Conservation (phyloP, 371 early-diverging fungal genomes). For the Cokeromyces recurvatus region DNA sequence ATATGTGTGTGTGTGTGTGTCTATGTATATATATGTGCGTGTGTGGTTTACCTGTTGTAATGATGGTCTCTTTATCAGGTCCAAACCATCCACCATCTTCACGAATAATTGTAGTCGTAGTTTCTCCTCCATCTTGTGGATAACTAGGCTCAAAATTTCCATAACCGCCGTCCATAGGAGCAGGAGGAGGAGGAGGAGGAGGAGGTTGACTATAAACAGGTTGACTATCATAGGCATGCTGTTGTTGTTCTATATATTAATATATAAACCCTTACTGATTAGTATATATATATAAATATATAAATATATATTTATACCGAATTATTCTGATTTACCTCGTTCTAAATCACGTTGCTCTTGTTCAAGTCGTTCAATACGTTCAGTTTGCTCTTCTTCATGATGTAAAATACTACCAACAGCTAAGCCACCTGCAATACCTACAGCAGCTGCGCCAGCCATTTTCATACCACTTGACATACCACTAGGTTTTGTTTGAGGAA, state of each 20-base stretch:
- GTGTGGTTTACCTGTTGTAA: slow-evolving; percentile 26
- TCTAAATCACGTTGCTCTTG: slow-evolving; percentile 21
- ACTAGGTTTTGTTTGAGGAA: slow-evolving; percentile 15
- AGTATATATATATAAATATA: no score
- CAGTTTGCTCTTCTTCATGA: slow-evolving; percentile 34
- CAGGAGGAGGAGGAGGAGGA: slow-evolving; percentile 8
- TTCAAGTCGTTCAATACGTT: slow-evolving; percentile 27
- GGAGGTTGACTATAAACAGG: slow-evolving; percentile 5
- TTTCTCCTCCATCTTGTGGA: slow-evolving; percentile 11
- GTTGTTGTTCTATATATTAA: not conserved
- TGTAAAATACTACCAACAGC: slow-evolving; percentile 33
- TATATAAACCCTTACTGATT: no score
- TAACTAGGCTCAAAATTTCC: slow-evolving; percentile 5
- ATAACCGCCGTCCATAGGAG: slow-evolving; percentile 10
- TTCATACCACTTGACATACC: slow-evolving; percentile 42
- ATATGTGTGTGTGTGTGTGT: no score
- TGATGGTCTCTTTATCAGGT: slow-evolving; percentile 28
- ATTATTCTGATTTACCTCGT: not conserved
- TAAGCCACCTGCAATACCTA: slow-evolving; percentile 30
- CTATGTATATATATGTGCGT: no score
- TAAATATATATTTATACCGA: no score
- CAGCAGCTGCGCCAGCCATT: slow-evolving; percentile 34
- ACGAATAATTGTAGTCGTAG: slow-evolving; percentile 29
- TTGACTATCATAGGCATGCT: no score
- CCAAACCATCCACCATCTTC: slow-evolving; percentile 40